Conservation (phyloP, 129 eudicot genomes). For the Rutidosis leptorrhynchoides region DNA sequence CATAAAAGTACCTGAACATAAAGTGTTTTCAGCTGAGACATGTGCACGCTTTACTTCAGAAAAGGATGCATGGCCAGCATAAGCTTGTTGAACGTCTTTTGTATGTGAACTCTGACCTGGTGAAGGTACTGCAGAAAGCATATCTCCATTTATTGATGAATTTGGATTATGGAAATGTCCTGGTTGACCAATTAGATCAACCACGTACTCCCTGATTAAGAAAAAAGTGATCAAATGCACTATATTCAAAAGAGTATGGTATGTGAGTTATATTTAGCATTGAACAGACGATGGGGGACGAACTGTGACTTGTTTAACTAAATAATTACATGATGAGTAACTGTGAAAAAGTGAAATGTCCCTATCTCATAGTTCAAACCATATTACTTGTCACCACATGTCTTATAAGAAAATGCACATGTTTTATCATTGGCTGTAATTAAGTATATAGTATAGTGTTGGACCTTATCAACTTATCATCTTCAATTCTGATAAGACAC, state of each 20-base stretch:
- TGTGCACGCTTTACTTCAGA: conserved; percentile 36
- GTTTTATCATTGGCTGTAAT: not conserved
- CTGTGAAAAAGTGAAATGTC: not conserved
- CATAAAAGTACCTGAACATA: conserved; percentile 9
- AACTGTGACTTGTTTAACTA: not conserved
- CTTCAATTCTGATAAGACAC: conserved; percentile 60
- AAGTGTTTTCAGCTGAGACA: conserved; percentile 9
- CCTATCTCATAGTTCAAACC: not conserved
- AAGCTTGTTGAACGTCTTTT: conserved; percentile 55
- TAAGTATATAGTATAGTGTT: conserved; percentile 1
- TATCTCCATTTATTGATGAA: conserved; percentile 73
- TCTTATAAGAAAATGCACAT: not conserved
- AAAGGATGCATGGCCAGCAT: conserved; percentile 31
- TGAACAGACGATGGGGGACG: not conserved
- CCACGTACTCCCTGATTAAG: conserved; percentile 73
- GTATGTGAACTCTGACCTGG: conserved; percentile 69
- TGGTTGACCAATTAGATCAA: conserved; percentile 83
- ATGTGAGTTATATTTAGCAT: not conserved
- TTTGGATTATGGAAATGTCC: conserved; percentile 74
- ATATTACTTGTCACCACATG: not conserved
- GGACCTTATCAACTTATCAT: conserved; percentile 49
- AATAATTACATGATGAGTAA: not conserved
- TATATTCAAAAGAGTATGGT: not conserved
- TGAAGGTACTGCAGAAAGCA: conserved; percentile 61
- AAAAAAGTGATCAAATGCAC: not conserved